These are phyloP conservation scores for Rhodotorula toruloides DNA, from an alignment of 768 basidiomycete species.

Conservation along the genomic window DNA sequence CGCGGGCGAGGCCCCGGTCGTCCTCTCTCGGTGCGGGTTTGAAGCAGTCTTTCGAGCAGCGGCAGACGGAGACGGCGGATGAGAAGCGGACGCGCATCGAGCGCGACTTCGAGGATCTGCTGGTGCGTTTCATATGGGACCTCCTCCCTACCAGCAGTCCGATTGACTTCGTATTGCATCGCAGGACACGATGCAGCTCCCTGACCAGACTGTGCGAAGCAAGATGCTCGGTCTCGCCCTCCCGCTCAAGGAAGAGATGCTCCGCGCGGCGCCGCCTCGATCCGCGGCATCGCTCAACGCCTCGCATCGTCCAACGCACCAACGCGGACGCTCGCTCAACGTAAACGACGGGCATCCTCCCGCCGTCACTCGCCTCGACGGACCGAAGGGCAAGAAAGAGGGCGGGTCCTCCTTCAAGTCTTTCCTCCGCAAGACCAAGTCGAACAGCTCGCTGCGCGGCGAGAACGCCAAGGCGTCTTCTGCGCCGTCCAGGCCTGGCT, in stretches of 20 bases:
- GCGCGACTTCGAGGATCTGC: slow-evolving; percentile 70
- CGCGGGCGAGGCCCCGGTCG: slow-evolving; percentile 6
- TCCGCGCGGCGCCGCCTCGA: slow-evolving; percentile 68
- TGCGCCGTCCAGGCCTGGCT: no score
- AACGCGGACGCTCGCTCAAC: slow-evolving; percentile 19
- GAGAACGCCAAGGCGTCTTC: not conserved
- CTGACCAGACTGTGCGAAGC: slow-evolving; percentile 60
- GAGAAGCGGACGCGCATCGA: slow-evolving; percentile 52
- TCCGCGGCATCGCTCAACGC: slow-evolving; percentile 40
- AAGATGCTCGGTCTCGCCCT: slow-evolving; percentile 76
- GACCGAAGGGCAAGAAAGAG: slow-evolving; percentile 8
- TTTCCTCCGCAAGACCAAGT: slow-evolving; percentile 30
- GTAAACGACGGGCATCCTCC: not conserved
- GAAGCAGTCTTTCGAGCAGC: not conserved
- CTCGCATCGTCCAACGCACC: slow-evolving; percentile 52
- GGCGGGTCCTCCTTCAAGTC: slow-evolving; percentile 17
- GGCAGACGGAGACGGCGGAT: not conserved
- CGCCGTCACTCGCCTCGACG: not conserved
- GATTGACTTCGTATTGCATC: not conserved
- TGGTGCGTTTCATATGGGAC: slow-evolving; percentile 54
- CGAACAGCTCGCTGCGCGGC: slow-evolving; percentile 22
- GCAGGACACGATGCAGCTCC: slow-evolving; percentile 86
- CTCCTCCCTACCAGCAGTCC: not conserved
- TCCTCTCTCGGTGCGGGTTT: slow-evolving; percentile 6
- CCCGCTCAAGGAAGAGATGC: slow-evolving; percentile 83